Evolutionary conservation across 2,329 filamentous ascomycete species (phyloP).

Genomic region (Cordyceps javanica): DNA sequence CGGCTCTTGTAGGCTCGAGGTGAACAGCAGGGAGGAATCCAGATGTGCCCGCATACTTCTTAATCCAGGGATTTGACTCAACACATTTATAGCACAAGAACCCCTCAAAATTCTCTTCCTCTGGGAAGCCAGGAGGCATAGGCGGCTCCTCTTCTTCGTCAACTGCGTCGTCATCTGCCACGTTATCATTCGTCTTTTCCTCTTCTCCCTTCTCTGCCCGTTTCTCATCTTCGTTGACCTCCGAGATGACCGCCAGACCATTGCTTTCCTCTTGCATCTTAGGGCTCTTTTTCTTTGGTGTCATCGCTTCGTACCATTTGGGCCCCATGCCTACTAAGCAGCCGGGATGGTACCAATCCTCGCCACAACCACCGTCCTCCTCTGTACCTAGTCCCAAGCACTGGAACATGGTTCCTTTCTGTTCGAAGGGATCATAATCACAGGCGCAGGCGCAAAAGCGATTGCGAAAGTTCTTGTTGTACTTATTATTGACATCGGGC

Average conservation of each 20-base stretch:
- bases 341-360: slow-evolving; percentile 97
- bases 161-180: slow-evolving; percentile 37
- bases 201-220: slow-evolving; percentile 14
- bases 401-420: slow-evolving; percentile 98
- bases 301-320: slow-evolving; percentile 58
- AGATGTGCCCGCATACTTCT: slow-evolving; percentile 70
- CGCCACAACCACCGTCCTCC: slow-evolving; percentile 83
- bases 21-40: slow-evolving; percentile 77
- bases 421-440: slow-evolving; percentile 79
- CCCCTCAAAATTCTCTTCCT: slow-evolving; percentile 81
- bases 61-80: slow-evolving; percentile 84
- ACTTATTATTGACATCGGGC: slow-evolving; percentile 68
- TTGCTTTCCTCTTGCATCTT: slow-evolving; percentile 16
- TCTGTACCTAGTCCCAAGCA: slow-evolving; percentile 77
- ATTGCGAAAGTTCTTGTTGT: slow-evolving; percentile 95
- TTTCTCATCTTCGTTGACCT: slow-evolving; percentile 34
- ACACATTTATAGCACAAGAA: slow-evolving; percentile 95
- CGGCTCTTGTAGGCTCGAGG: slow-evolving; percentile 19
- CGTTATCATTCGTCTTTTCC: slow-evolving; percentile 35
- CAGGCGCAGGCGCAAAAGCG: slow-evolving; percentile 85
- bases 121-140: slow-evolving; percentile 78
- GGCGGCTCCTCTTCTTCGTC: slow-evolving; percentile 57
- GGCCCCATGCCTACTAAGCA: slow-evolving; percentile 78
- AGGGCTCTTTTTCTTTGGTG: slow-evolving; percentile 21
- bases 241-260: slow-evolving; percentile 42